These are phyloP conservation scores for Musa beccarii DNA, from an alignment of 176 grass and related monocot species.

Conservation along the genomic window DNA sequence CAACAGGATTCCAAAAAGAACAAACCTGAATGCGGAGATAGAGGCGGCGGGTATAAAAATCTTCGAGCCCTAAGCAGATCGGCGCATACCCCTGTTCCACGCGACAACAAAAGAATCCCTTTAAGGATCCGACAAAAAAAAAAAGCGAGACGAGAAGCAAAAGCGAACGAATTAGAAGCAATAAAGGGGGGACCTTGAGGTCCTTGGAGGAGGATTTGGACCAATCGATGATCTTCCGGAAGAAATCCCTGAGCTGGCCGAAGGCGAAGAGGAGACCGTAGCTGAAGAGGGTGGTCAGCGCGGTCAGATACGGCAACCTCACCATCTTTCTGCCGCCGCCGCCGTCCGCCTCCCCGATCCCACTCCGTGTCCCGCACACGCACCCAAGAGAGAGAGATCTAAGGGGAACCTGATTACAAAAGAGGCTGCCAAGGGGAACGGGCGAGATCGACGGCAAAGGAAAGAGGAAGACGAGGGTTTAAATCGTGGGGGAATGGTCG, in stretches of 20 bases:
- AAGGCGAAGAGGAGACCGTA: slow-evolving; percentile 73
- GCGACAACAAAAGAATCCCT: not conserved
- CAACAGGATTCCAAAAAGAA: not conserved
- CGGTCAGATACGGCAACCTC: slow-evolving; percentile 67
- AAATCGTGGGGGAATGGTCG: not conserved
- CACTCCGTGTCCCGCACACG: not conserved
- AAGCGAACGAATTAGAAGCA: slow-evolving; percentile 9
- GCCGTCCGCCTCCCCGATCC: not conserved
- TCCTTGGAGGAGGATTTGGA: slow-evolving; percentile 39
- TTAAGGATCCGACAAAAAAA: not conserved
- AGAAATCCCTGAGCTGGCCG: slow-evolving; percentile 70
- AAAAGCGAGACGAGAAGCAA: not conserved
- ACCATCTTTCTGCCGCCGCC: slow-evolving; percentile 36
- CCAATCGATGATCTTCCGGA: slow-evolving; percentile 60
- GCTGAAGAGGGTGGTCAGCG: slow-evolving; percentile 74
- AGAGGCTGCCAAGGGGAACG: not conserved
- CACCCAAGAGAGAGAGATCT: not conserved
- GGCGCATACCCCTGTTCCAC: slow-evolving; percentile 62
- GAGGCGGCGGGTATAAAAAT: slow-evolving; percentile 76
- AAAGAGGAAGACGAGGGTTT: not conserved
- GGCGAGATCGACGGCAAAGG: not conserved
- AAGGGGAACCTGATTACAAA: not conserved
- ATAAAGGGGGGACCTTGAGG: slow-evolving; percentile 30
- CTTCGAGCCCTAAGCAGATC: slow-evolving; percentile 72
- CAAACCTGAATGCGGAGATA: slow-evolving; percentile 64